Base-by-base conservation (phyloP, 1,284 basidiomycete genomes). In the Rhodotorula sp. region DNA sequence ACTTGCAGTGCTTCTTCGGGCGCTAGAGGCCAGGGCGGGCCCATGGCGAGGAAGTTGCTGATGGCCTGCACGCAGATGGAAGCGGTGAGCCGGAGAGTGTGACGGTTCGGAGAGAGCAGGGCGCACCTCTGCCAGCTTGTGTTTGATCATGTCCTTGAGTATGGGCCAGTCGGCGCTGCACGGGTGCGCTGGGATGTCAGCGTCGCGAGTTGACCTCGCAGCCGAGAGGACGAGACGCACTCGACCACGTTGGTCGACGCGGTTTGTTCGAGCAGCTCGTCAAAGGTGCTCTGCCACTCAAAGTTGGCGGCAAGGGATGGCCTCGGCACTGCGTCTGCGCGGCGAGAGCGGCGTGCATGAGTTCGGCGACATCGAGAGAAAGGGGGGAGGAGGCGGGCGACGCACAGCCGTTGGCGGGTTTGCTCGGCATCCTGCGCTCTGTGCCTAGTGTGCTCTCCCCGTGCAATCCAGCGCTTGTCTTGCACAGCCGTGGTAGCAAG, bases 121-220 rank as follows among this genome's bases (percentile, higher is more conserved):
- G 72, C 81, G 46, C 73, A 90, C 90, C 83, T 90, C 82, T 77
- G 84, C 81, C 10, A 92, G 83, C 79, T 88, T 90, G 78, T 85
- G 81, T 79, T 91, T 91, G 78, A 92, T 86, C 67, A 88, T 86
- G 76, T 90, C 85, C 57, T 89, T 86, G 44, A 94, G 84, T 44
- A 85, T 83, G 19, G 85, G 80, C 92, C 92, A 95, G 80, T 91
- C 89, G 76, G 85, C 84, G 77, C 91, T 92, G 82, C n/a, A 41
- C 62, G 45, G 48, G 63, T 58, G 66, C 64, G 65, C 50, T 66
- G 72, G 49, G 77, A 65, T 59, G 48, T 42, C 12, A 53, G 49
- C 46, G 8, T 21, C 41, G 50, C 52, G 53, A 34, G 48, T 23
- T 54, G 49, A 48, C n/a, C 12, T 21, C 2, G 42, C 10, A 25